These are phyloP conservation scores for Herpetomonas tarakana DNA, from an alignment of 208 protist genomes.

Conservation along the genomic window DNA sequence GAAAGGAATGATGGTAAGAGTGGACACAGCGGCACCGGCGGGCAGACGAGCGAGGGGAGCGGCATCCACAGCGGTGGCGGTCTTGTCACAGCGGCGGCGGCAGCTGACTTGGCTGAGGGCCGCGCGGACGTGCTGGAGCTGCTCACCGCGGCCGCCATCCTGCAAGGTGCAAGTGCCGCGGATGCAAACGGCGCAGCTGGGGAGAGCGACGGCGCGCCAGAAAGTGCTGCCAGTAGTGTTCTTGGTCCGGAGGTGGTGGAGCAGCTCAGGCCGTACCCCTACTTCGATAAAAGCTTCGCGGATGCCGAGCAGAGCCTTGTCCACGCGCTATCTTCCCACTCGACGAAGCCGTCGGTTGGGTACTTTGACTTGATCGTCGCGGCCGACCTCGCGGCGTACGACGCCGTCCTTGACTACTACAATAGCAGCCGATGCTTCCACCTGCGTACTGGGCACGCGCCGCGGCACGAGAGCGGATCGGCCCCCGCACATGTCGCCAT, in stretches of 20 bases:
- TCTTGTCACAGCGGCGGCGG: slow-evolving; percentile 9
- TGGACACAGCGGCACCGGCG: slow-evolving; percentile 3
- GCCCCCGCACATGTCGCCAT: slow-evolving; percentile 20
- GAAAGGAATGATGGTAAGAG: background rate
- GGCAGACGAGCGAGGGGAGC: background rate
- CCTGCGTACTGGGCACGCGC: background rate
- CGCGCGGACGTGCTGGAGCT: slow-evolving; percentile 9
- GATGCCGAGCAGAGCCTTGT: slow-evolving; percentile 34
- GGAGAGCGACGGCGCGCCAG: no score
- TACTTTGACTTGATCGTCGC: slow-evolving; percentile 82
- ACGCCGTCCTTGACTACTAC: slow-evolving; percentile 72
- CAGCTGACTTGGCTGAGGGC: background rate
- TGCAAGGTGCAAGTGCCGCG: background rate
- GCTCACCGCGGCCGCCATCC: slow-evolving; percentile 13
- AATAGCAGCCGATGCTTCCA: background rate
- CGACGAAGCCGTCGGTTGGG: slow-evolving; percentile 2
- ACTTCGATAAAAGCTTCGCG: slow-evolving; percentile 42
- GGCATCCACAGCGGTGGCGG: no score
- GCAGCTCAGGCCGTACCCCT: slow-evolving; percentile 34
- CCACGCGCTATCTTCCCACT: background rate
- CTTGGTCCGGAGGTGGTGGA: background rate
- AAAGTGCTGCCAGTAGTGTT: no score
- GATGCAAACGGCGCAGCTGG: background rate
- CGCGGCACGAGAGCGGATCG: slow-evolving; percentile 5
- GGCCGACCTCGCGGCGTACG: slow-evolving; percentile 63